phyloP scores from a whole-genome alignment of 2,329 filamentous ascomycete genomes.

The Alternaria longipes region DNA sequence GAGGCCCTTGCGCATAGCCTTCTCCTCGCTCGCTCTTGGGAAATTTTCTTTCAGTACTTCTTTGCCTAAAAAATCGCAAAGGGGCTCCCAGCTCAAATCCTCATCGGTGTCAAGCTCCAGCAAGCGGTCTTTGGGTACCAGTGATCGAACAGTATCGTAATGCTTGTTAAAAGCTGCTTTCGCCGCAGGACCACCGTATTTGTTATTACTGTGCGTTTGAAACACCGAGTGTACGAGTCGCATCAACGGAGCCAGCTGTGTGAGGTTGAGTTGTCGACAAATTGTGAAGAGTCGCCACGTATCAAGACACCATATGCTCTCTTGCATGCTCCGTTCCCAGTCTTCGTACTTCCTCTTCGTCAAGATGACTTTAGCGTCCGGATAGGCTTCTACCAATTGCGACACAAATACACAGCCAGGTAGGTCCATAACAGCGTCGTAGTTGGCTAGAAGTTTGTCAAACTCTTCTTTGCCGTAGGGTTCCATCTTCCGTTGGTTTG shows the following conservation, averaged over 20 bases:
- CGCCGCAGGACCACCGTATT: constrained; percentile 31
- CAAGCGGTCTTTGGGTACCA: constrained; percentile 32
- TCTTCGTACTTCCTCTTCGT: constrained; percentile 39
- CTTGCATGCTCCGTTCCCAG: constrained; percentile 40
- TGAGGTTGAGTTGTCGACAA: constrained; percentile 30
- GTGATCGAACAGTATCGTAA: constrained; percentile 33
- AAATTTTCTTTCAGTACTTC: constrained; percentile 31
- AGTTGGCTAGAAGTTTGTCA: constrained; percentile 58
- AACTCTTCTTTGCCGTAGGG: constrained; percentile 52
- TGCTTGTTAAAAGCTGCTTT: constrained; percentile 36
- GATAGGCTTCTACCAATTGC: constrained; percentile 44
- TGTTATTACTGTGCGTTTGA: constrained; percentile 34
- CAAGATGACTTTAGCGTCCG: constrained; percentile 46
- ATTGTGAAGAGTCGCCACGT: constrained; percentile 33
- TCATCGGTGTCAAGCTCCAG: constrained; percentile 39
- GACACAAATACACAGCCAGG: constrained; percentile 41
- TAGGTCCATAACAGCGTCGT: constrained; percentile 49
- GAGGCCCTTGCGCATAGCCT: constrained; percentile 29
- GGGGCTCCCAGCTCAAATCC: constrained; percentile 32
- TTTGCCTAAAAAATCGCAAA: constrained; percentile 41
- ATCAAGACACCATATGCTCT: constrained; percentile 38
- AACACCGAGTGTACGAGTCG: constrained; percentile 35
- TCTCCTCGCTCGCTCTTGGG: constrained; percentile 34
- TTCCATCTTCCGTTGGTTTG: constrained; percentile 17
- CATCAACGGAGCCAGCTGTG: constrained; percentile 36